These are phyloP conservation scores for Pyrus hybrid DNA, from an alignment of 331 rosid genomes.

Conservation along the genomic window DNA sequence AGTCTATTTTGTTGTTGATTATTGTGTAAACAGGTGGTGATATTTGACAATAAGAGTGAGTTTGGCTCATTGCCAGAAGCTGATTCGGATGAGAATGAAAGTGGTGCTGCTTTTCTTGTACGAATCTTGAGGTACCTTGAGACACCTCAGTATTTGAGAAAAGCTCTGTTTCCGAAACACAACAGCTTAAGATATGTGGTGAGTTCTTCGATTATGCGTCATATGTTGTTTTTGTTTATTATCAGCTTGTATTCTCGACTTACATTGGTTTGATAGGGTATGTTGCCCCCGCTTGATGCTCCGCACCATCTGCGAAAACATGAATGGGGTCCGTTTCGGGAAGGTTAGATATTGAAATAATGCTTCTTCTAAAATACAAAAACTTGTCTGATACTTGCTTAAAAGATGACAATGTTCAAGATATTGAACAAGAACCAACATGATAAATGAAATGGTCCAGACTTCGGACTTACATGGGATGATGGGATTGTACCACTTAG, in stretches of 20 bases:
- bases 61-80: slow-evolving; percentile 13
- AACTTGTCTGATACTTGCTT: neutral
- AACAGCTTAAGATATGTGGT: slow-evolving; percentile 85
- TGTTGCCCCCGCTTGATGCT: slow-evolving; percentile 96
- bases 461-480: neutral
- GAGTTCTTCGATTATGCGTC: slow-evolving; percentile 13
- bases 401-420: neutral
- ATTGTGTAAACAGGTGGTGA: slow-evolving; percentile 53
- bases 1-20: neutral
- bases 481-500: neutral
- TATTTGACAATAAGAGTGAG: slow-evolving; percentile 58
- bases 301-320: slow-evolving; percentile 97
- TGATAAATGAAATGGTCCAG: neutral
- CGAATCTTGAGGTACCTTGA: slow-evolving; percentile 79
- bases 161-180: slow-evolving; percentile 78
- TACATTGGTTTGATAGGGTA: slow-evolving; percentile 43
- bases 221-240: neutral
- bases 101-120: slow-evolving; percentile 67
- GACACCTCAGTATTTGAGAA: slow-evolving; percentile 93
- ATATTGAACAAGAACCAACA: slow-evolving; percentile 1
- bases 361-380: neutral
- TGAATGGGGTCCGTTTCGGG: slow-evolving; percentile 83
- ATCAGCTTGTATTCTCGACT: neutral
- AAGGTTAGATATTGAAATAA: slow-evolving; percentile 36
- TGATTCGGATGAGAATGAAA: slow-evolving; percentile 59